phyloP scores from a whole-genome alignment of 805 yeast species.

The Hanseniaspora lindneri region DNA sequence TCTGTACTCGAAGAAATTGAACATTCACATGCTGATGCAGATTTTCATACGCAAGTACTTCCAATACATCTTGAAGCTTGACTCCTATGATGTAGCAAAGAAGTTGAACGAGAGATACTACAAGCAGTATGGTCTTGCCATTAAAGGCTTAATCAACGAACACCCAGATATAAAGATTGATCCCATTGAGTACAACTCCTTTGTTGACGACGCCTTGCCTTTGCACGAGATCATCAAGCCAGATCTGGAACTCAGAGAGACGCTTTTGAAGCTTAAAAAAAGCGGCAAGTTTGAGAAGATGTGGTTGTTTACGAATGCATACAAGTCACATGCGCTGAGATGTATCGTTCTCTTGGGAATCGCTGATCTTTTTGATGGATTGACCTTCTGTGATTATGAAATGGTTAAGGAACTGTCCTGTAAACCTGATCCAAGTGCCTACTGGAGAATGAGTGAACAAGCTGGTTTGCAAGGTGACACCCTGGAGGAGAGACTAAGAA shows the following conservation, averaged over 20 bases:
- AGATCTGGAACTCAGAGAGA: conserved; percentile 40
- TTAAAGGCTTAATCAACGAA: conserved; percentile 65
- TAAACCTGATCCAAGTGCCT: conserved; percentile 74
- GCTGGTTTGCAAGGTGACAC: conserved; percentile 37
- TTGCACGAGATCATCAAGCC: conserved; percentile 66
- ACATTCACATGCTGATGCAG: conserved; percentile 81
- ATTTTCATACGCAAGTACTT: conserved; percentile 72
- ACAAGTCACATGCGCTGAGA: conserved; percentile 75
- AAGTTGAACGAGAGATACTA: conserved; percentile 63
- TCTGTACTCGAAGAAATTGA: conserved; percentile 60
- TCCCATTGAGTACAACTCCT: conserved; percentile 74
- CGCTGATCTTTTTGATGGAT: conserved; percentile 89
- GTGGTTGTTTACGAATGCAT: conserved; percentile 94
- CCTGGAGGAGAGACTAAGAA: conserved; percentile 31
- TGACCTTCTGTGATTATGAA: conserved; percentile 79
- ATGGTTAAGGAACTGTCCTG: conserved; percentile 57
- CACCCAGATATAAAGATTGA: conserved; percentile 44
- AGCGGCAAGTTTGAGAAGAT: conserved; percentile 52
- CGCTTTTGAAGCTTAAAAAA: conserved; percentile 35
- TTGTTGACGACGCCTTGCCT: conserved; percentile 88
- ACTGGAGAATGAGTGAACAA: conserved; percentile 48
- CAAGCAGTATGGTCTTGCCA: conserved; percentile 78
- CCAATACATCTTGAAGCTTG: conserved; percentile 46
- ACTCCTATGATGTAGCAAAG: conserved; percentile 57
- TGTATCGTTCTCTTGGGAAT: conserved; percentile 70